Conservation (phyloP, 2,329 filamentous ascomycete species). For the Moelleriella libera region DNA sequence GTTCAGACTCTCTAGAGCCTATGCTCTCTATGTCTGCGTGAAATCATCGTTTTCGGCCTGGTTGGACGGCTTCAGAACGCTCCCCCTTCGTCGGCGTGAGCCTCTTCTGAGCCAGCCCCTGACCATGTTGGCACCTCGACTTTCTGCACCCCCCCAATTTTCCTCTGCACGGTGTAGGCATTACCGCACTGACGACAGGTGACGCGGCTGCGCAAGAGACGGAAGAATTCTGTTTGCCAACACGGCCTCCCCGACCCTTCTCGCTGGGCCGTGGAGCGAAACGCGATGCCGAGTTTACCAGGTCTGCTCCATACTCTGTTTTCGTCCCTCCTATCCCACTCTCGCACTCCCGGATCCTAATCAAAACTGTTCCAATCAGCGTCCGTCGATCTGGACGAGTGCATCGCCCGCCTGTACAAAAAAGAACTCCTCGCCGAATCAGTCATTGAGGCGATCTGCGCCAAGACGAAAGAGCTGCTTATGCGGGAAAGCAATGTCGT, state of each 20-base stretch:
- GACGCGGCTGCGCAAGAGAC: not conserved
- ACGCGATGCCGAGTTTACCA: slow-evolving; percentile 41
- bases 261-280: not conserved
- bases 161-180: slow-evolving; percentile 21
- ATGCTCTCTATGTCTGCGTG: not conserved
- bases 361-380: slow-evolving; percentile 31
- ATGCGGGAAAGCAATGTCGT: slow-evolving; percentile 99
- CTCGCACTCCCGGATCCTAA: too few relatives aligned
- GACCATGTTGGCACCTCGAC: slow-evolving; percentile 28
- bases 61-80: not conserved
- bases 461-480: slow-evolving; percentile 94
- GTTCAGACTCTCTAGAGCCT: not conserved
- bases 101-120: slow-evolving; percentile 6
- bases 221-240: too few relatives aligned
- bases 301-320: slow-evolving; percentile 22
- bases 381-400: slow-evolving; percentile 96
- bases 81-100: slow-evolving; percentile 5
- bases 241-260: too few relatives aligned
- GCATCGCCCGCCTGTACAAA: slow-evolving; percentile 90
- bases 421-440: slow-evolving; percentile 95
- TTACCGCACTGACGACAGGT: not conserved
- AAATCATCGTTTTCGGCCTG: not conserved
- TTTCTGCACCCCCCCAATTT: slow-evolving; percentile 18
- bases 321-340: not conserved
- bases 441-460: slow-evolving; percentile 97